Base-by-base conservation (phyloP, 75 land plant genomes). In the Larix kaempferi region DNA sequence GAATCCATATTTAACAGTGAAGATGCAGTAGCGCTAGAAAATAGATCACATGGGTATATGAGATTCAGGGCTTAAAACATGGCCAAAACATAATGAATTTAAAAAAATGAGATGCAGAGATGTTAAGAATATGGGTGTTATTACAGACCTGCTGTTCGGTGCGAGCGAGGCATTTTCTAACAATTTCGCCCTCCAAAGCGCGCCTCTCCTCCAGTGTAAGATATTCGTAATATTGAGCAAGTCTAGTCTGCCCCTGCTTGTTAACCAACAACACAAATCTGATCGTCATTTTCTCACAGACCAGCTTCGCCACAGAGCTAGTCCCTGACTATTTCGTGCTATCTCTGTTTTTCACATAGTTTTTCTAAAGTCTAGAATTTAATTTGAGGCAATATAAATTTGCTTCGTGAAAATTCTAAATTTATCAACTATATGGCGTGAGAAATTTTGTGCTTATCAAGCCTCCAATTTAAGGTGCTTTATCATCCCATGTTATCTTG, bases 171-270 rank as follows among this genome's bases (percentile, higher is more conserved):
- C 99, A 98, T 76, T 93, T 98, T 64, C 99, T 89, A 59, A 98
- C 99, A 80, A 98, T 98, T 79, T 98, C 99, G 14, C 96, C 99
- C 78, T 98, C 99, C 29, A 98, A 92, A 44, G 99, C 98, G n/a
- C 99, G 88, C 5, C 99, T 85, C 86, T 98, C 94, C 62, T 98
- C 96, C 27, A 98, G 71, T 57, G 95, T 92, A 79, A 98, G 96
- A 71, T 95, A 88, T 69, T 98, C 99, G 84, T 95, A 98, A 80
- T 98, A 98, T 80, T 98, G 99, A 2, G 99, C 99, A n/a, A 98
- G 90, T 16, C 99, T 84, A 0, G 99, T 98, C 81, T 98, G 99
- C 54, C 99, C 99, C 82, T 98, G 99, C 90, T 95, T 98, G 88
- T 98, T 98, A 88, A 98, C 99, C 90, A 98, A 80, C 79, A 98